These are phyloP conservation scores for Ophiobolus disseminans DNA, from an alignment of 2,329 filamentous ascomycete genomes.

Conservation along the genomic window DNA sequence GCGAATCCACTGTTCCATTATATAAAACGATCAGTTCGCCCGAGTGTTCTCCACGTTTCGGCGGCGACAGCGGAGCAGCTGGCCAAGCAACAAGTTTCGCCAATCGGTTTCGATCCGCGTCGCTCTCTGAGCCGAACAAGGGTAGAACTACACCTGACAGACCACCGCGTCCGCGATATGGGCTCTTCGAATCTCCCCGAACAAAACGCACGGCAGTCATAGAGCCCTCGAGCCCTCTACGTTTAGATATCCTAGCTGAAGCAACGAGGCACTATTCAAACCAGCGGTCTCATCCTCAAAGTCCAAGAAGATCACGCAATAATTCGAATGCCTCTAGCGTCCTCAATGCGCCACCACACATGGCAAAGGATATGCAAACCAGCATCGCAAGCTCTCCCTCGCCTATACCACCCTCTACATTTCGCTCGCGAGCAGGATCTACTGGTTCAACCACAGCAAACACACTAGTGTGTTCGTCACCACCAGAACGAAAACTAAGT, in stretches of 20 bases:
- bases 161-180: slow-evolving; percentile 30
- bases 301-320: background rate
- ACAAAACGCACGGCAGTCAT: background rate
- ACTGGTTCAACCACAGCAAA: slow-evolving; percentile 15
- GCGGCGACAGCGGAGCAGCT: background rate
- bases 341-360: background rate
- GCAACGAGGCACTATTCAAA: slow-evolving; percentile 26
- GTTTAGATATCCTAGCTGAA: slow-evolving; percentile 31
- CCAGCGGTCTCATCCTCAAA: slow-evolving; percentile 1
- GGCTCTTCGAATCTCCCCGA: slow-evolving; percentile 30
- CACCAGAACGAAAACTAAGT: slow-evolving; percentile 25
- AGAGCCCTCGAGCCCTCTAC: slow-evolving; percentile 14
- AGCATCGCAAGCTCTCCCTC: slow-evolving; percentile 1
- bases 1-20: slow-evolving; percentile 31
- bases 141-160: slow-evolving; percentile 30
- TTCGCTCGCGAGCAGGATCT: slow-evolving; percentile 23
- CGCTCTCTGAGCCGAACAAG: slow-evolving; percentile 20
- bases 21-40: slow-evolving; percentile 20
- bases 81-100: background rate
- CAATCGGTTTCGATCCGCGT: slow-evolving; percentile 19
- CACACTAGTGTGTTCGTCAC: slow-evolving; percentile 4
- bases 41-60: slow-evolving; percentile 10
- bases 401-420: background rate
- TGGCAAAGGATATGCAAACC: background rate
- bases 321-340: slow-evolving; percentile 5